Evolutionary conservation across 257 asterid genomes (phyloP).

Genomic region (Fraxinus pennsylvanica): DNA sequence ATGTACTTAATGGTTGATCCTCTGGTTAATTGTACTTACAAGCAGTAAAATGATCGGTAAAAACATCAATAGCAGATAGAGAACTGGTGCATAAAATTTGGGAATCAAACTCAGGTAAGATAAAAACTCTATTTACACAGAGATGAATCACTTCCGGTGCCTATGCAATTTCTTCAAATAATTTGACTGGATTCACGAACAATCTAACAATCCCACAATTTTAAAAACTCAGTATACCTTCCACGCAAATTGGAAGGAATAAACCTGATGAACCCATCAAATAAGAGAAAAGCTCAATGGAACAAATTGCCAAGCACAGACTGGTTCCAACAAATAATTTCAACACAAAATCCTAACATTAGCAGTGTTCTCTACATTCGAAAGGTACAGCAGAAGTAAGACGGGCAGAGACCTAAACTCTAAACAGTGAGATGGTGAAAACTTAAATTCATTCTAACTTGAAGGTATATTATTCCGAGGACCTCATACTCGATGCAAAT

Average conservation of each 20-base stretch:
- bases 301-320: neutral
- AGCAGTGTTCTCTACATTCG: neutral
- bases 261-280: neutral
- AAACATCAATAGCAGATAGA: too few species aligned
- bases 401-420: neutral
- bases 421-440: neutral
- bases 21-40: too few species aligned
- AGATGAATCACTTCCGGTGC: neutral
- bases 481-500: neutral
- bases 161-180: neutral
- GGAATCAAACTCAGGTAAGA: conserved; percentile 51
- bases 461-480: neutral
- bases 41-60: too few species aligned
- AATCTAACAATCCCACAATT: neutral
- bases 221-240: neutral
- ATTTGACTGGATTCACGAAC: neutral
- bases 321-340: neutral
- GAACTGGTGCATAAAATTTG: conserved; percentile 32
- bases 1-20: too few species aligned
- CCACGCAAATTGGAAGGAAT: neutral
- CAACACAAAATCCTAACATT: neutral
- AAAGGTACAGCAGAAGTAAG: neutral
- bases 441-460: neutral
- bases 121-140: neutral
- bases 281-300: neutral